Conservation (phyloP, 768 basidiomycete species). For the Phlebiopsis flavidoalba region DNA sequence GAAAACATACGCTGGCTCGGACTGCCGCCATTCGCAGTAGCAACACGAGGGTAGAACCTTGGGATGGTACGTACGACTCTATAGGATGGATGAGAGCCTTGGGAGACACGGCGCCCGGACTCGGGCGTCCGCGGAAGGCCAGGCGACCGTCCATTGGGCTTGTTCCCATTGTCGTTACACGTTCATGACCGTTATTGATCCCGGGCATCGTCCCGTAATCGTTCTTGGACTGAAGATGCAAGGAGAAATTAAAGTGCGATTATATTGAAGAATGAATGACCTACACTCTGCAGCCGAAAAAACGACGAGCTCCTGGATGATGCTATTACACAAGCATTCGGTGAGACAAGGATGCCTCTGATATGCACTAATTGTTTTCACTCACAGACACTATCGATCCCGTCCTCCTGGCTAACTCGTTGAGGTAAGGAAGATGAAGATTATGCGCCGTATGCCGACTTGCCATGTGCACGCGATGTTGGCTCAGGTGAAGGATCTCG, state of each 20-base stretch:
- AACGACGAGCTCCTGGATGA: conserved; percentile 26
- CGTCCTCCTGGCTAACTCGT: conserved; percentile 17
- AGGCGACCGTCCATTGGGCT: conserved; percentile 8
- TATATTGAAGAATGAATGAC: not conserved
- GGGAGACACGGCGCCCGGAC: conserved; percentile 13
- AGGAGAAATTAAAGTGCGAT: not conserved
- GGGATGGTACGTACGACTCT: not conserved
- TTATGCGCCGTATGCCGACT: conserved; percentile 20
- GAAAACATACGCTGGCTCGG: conserved; percentile 15
- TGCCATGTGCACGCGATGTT: conserved; percentile 14
- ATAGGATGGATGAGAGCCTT: conserved; percentile 12
- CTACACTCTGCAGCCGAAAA: conserved; percentile 25
- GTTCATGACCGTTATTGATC: conserved; percentile 34
- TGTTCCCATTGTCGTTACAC: conserved; percentile 47
- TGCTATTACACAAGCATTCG: conserved; percentile 4
- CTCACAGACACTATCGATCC: conserved; percentile 17
- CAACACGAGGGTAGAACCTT: no score
- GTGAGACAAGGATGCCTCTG: not conserved
- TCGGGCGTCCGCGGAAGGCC: conserved; percentile 8
- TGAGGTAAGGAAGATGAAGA: conserved; percentile 14
- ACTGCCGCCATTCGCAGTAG: conserved; percentile 2
- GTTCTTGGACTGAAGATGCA: conserved; percentile 20
- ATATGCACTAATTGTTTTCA: not conserved
- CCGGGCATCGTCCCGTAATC: conserved; percentile 24
- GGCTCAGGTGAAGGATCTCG: not conserved